Evolutionary conservation across 2,329 filamentous ascomycete species (phyloP).

Genomic region (Esteya vermicola): DNA sequence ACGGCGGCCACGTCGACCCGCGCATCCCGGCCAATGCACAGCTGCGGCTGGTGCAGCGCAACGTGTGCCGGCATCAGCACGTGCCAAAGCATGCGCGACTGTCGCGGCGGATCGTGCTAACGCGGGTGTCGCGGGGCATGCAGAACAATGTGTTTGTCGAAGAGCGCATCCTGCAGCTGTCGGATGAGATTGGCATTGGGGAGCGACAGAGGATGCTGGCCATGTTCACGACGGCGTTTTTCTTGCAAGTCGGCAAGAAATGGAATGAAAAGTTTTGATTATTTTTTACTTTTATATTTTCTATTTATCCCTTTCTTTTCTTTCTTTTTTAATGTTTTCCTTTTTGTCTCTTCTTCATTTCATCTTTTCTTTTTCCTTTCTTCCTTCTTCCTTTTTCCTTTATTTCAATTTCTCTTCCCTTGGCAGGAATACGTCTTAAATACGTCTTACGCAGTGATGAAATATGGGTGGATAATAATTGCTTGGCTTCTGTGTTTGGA

Average conservation of each 20-base stretch:
- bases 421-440: too few species aligned
- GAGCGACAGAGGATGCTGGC: background rate
- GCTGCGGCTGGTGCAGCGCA: background rate
- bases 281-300: background rate
- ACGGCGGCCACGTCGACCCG: constrained; percentile 1
- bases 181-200: background rate
- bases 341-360: background rate
- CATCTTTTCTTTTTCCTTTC: background rate
- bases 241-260: background rate
- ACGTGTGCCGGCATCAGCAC: background rate
- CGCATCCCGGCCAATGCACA: background rate
- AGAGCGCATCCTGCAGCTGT: constrained; percentile 4
- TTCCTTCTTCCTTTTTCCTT: background rate
- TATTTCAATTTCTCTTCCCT: background rate
- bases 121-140: constrained; percentile 1
- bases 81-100: background rate
- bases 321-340: background rate
- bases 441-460: too few species aligned
- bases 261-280: background rate
- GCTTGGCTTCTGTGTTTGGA: too few species aligned
- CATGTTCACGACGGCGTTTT: constrained; percentile 1
- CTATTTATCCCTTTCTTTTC: background rate
- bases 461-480: too few species aligned
- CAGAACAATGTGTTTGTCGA: constrained; percentile 3
- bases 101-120: background rate